Base-by-base conservation (phyloP, 371 early-diverging fungal species). In the Mortierella sp. region DNA sequence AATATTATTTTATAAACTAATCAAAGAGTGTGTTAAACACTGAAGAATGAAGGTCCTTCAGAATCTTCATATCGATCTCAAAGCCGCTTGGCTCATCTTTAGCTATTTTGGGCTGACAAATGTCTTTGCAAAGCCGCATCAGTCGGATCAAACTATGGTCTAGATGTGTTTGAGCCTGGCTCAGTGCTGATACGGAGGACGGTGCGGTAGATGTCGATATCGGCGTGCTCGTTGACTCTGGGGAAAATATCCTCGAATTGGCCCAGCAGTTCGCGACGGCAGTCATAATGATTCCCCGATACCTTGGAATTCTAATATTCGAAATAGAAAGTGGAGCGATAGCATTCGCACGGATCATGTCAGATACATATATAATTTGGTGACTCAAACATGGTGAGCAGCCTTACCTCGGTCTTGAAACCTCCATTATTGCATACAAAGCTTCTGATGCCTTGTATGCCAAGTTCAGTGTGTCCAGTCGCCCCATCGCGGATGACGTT, bases 201-300 rank as follows among this genome's bases (percentile, higher is more conserved):
- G n/a, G n/a, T n/a, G 50, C 21, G 24, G 41, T 21, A 1, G 64
- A 23, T n/a, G 47, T n/a, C 8, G 57, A 8, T n/a, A 28, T 15
- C 5, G 41, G 17, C 3, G 21, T 12, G 7, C 37, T 26, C 6
- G 30, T 23, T 0, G 54, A 15, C 42, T 28, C 27, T 14, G 50
- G 8, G 26, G 57, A 11, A 30, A 60, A 57, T n/a, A 65, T 48
- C 9, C 78, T 48, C 5, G 78, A 70, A 54, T 76, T 76, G 26
- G 78, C 70, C 78, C 78, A 76, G 37, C 78, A 64, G 21, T 39
- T 65, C 31, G 70, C 65, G 26, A 76, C 48, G 2, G 62, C 44
- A 4, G 65, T 53, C 51, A 76, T 19, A 15, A 76, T 53, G 49
- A 60, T 56, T 28, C 78, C 78, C 17, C 78, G 66, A 47, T 64